phyloP scores from a whole-genome alignment of 169 alveolate genomes.

The Cryptosporidium sp. region DNA sequence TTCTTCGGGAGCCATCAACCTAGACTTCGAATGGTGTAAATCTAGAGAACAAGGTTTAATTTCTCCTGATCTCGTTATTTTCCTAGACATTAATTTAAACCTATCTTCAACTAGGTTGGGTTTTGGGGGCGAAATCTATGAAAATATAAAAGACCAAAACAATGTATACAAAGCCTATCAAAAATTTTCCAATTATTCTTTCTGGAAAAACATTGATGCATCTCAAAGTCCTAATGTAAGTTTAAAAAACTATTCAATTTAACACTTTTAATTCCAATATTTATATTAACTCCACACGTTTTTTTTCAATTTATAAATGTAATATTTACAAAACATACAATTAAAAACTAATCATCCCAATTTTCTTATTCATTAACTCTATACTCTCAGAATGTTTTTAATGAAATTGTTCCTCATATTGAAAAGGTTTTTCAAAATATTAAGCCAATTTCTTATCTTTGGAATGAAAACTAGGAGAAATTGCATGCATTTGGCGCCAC shows the following conservation, averaged over 20 bases:
- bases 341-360: background rate
- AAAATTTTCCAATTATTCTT: slow-evolving; percentile 72
- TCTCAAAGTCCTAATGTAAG: slow-evolving; percentile 64
- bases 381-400: background rate
- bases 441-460: slow-evolving; percentile 31
- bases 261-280: too few species aligned
- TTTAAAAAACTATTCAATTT: background rate
- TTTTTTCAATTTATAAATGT: too few species aligned
- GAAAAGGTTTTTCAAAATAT: background rate
- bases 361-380: too few species aligned
- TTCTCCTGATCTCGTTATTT: slow-evolving; percentile 87
- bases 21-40: slow-evolving; percentile 87
- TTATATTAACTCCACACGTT: background rate
- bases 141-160: slow-evolving; percentile 80
- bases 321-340: too few species aligned
- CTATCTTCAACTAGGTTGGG: slow-evolving; percentile 78
- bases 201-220: slow-evolving; percentile 67
- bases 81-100: slow-evolving; percentile 78
- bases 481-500: slow-evolving; percentile 68
- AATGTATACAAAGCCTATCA: slow-evolving; percentile 81
- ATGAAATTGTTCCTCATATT: slow-evolving; percentile 6
- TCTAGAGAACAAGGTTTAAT: slow-evolving; percentile 84
- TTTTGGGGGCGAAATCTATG: slow-evolving; percentile 88
- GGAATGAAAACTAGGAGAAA: slow-evolving; percentile 12
- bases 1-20: slow-evolving; percentile 91